Evolutionary conservation across 1,139 yeast species (phyloP), one percentile per base, ranked within the genome.

Genomic region (Kodamaea alishanica): DNA sequence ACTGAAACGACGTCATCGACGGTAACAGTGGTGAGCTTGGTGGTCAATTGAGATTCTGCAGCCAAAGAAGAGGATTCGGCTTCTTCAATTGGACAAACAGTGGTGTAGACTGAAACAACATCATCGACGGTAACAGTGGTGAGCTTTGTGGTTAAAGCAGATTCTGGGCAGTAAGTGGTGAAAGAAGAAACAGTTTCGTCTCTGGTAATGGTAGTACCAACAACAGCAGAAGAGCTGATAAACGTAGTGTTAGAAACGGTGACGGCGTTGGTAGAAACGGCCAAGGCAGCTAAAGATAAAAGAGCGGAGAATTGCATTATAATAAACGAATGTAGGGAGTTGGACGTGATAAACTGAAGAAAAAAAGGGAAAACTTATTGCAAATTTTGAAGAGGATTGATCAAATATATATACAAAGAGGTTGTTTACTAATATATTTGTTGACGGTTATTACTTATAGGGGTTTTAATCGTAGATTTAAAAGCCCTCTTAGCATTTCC

Each of bases 41-140:
- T 42, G 29, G 50, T 42, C 37, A 38, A 35, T 12, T 41, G 34
- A 20, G 34, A 30, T 40, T 37, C 35, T 15, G 28, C 37, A 32
- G 42, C 34, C 23, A 37, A 30, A 15, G 30, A 12, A 8, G 42
- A 11, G 23, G 38, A 30, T 12, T 47, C 31, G n/a, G 29, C 44
- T 26, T 40, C 41, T 24, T 43, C 32, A 8, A 34, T 40, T 27
- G 55, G 55, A 40, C 55, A 51, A 30, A 47, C 39, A 37, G 56
- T 51, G 41, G 55, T 48, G 51, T 49, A 50, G 35, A 44, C 41
- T 25, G 53, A 49, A 35, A 39, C 46, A 12, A 44, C 48, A 39
- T 50, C 53, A 33, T 48, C 38, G 9, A 46, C 48, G 28, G 56
- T 52, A 26, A 44, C 37, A 35, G 55, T 50, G 39, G 51, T 49